Base-by-base conservation (phyloP, 805 yeast species). In the Schizosaccharomyces octosporus region DNA sequence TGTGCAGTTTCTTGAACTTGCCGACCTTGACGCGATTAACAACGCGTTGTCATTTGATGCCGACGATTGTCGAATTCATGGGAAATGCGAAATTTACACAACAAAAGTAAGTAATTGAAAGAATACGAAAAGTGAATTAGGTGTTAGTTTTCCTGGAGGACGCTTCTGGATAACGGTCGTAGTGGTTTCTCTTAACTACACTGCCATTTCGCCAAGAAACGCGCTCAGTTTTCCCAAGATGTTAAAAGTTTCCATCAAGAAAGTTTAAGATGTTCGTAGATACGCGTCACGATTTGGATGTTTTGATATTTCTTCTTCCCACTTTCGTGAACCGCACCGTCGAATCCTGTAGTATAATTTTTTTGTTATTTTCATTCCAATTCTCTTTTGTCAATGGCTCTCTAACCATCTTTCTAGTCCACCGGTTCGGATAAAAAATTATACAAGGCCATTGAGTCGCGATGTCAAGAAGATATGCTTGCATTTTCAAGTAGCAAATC, bases 21-120 rank as follows among this genome's bases (percentile, higher is more conserved):
- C 87, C 48, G 96, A 89, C 67, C 82, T 93, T n/a, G 97, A 88
- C 71, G 78, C 84, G 66, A 84, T 93, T 48, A 88, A 88, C 69
- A 94, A 88, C 68, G 85, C 87, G 62, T 79, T 93, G 62, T 81
- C 82, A 65, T 87, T 87, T 66, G 85, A 82, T 65, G 81, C 88
- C 3, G 76, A 80, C 1, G 94, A 85, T 66, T 80, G 85, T 67
- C 83, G 78, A 66, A 81, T 93, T 48, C 79, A 80, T 62, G 97
- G 97, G 13, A 88, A 95, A 31, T 83, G 95, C 69, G 98, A 93
- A 69, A 77, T 93, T 59, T 93, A 87, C 69, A 86, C 97, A 1
- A 93, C 98, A 1, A 93, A 90, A 68, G 88, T 63, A 60, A 27
- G 62, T 45, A 19, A 6, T n/a, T 9, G 11, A 6, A 6, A 45